Evolutionary conservation across 805 yeast genomes (phyloP).

Genomic region (Zygosaccharomyces lentus): DNA sequence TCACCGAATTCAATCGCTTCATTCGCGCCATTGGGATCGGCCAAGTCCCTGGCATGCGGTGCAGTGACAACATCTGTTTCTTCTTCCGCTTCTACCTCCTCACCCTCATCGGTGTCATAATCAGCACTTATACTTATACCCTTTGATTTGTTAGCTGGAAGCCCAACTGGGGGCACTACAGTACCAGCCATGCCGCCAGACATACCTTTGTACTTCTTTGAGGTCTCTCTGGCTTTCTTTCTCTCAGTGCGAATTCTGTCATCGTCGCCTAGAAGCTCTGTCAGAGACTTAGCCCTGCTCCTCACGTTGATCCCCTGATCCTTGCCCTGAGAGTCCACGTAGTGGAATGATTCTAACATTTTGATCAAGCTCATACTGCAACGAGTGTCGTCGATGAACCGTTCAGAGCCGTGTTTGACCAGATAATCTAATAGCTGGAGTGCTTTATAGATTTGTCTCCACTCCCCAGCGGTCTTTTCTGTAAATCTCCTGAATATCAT

Average conservation of each 20-base stretch:
- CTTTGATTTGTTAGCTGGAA: conserved; percentile 18
- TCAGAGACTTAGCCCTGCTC: conserved; percentile 77
- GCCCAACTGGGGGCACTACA: conserved; percentile 31
- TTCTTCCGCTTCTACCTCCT: conserved; percentile 18
- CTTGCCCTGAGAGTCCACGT: conserved; percentile 86
- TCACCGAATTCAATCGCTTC: conserved; percentile 78
- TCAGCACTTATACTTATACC: conserved; percentile 38
- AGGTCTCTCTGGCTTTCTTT: conserved; percentile 81
- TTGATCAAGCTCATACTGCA: conserved; percentile 74
- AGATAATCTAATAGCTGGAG: conserved; percentile 87
- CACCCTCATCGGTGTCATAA: conserved; percentile 49
- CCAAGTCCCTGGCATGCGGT: neutral
- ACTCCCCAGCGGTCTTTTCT: conserved; percentile 91
- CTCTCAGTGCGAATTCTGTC: conserved; percentile 73
- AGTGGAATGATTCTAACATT: conserved; percentile 90
- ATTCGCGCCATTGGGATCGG: conserved; percentile 39
- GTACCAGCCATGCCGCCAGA: conserved; percentile 51
- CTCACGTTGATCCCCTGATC: conserved; percentile 96
- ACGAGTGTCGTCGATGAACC: conserved; percentile 92
- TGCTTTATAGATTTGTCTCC: conserved; percentile 97
- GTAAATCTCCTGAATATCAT: conserved; percentile 86
- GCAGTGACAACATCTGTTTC: conserved; percentile 58
- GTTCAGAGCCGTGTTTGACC: conserved; percentile 87
- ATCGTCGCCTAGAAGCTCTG: conserved; percentile 71
- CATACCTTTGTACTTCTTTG: conserved; percentile 78